Evolutionary conservation across 2,329 filamentous ascomycete genomes (phyloP), one percentile per base, ranked within the genome.

Genomic region (Thielaviopsis populi): DNA sequence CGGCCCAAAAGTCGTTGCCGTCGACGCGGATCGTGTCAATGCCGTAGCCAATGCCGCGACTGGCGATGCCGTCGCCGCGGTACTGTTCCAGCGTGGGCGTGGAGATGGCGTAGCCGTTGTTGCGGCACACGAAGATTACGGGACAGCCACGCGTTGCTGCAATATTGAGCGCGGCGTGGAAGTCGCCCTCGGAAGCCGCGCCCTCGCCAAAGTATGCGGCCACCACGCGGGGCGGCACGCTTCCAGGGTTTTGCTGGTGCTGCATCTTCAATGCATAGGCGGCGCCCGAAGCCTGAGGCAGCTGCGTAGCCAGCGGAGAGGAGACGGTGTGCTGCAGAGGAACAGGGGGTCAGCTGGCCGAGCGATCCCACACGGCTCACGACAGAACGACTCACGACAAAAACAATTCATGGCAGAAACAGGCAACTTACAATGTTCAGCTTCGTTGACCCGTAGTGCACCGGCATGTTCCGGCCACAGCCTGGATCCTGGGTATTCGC

Each of bases 1-100:
- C 89, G 0, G 91, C 91, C 75, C 91, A 91, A 68, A 96, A 88
- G 70, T 96, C 91, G 71, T 95, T 96, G n/a, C 91, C 91, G 70
- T 96, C 91, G 0, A 96, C 87, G 33, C 91, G 83, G 67, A 96
- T 88, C 0, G 91, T 95, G 69, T 95, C 89, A 68, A 96, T 95
- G n/a, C 91, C 91, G 71, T 96, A 96, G 0, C 91, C 91, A 10
- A 91, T 81, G 24, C 90, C 91, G 41, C 91, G 83, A 61, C 86
- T 90, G 8, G 91, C 91, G 69, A 96, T 96, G 4, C 91, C 91
- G 69, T 96, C 91, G 13, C 91, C 91, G 1, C 90, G 85, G 72
- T 96, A 96, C 70, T 96, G 91, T 69, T 96, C 91, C 11, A 92
- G 77, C 0, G 90, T 95, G 0, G 91, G 89, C 0, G 91, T 96